Percentiles rank a stretch among this genome's conserved stretches.
Evolutionary conservation across 371 early-diverging fungal species (phyloP).

Genomic region (Zychaea mexicana): DNA sequence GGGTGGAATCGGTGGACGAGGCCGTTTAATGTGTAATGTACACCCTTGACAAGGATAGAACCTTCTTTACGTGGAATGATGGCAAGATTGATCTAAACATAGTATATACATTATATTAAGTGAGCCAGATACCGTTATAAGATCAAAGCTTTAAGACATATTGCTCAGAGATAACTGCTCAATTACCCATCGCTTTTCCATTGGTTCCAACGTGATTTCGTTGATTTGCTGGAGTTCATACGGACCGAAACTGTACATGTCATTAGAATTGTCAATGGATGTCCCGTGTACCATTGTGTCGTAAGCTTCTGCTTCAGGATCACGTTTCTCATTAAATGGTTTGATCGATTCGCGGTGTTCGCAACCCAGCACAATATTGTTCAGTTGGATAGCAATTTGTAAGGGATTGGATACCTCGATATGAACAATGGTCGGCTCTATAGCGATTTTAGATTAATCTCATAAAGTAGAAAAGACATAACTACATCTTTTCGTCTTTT

Average conservation of each 20-base stretch:
- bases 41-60: constrained; percentile 68
- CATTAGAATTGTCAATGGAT: constrained; percentile 13
- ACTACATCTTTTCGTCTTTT: background rate
- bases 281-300: constrained; percentile 35
- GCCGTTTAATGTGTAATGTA: constrained; percentile 79
- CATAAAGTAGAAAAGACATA: background rate
- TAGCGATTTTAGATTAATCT: background rate
- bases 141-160: too few relatives aligned
- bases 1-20: constrained; percentile 70
- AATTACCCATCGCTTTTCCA: constrained; percentile 53
- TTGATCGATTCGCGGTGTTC: constrained; percentile 49
- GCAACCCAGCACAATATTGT: constrained; percentile 66
- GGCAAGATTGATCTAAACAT: constrained; percentile 65
- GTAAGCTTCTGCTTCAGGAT: constrained; percentile 28
- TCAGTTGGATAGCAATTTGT: constrained; percentile 58
- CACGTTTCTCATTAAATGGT: constrained; percentile 10
- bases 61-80: constrained; percentile 80
- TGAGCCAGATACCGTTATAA: background rate
- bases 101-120: background rate
- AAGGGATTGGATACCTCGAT: constrained; percentile 69
- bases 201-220: constrained; percentile 52
- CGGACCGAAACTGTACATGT: constrained; percentile 36
- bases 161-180: background rate
- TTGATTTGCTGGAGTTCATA: constrained; percentile 58
- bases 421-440: constrained; percentile 72